Percentiles rank a stretch among this genome's conserved stretches.
phyloP scores from a whole-genome alignment of 2,329 filamentous ascomycete species.

The Stemphylium vesicarium region DNA sequence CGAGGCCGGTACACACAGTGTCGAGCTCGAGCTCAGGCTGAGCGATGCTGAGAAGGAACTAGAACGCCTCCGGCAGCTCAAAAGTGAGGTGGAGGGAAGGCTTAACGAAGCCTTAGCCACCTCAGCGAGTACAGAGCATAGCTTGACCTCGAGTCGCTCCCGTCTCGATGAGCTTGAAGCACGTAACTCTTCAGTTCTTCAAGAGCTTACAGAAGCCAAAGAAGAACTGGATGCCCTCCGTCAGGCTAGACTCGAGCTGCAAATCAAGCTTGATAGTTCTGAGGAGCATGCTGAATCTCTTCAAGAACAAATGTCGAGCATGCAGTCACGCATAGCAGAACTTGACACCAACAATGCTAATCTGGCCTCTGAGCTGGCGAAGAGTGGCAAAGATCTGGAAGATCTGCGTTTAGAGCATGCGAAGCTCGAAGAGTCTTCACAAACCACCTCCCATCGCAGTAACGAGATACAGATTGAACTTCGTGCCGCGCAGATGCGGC shows the following conservation, averaged over 20 bases:
- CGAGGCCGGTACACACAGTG: conserved; percentile 21
- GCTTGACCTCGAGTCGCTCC: conserved; percentile 15
- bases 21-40: conserved; percentile 18
- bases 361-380: conserved; percentile 25
- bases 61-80: conserved; percentile 18
- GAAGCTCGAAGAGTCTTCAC: conserved; percentile 18
- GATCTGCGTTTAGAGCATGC: conserved; percentile 17
- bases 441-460: conserved; percentile 5
- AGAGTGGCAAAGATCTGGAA: conserved; percentile 19
- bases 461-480: conserved; percentile 27
- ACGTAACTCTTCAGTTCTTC: conserved; percentile 9
- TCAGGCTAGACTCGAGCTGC: conserved; percentile 16
- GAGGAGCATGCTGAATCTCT: conserved; percentile 14
- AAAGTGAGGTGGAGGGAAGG: conserved; percentile 17
- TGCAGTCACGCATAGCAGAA: conserved; percentile 21
- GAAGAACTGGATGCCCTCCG: conserved; percentile 22
- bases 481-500: conserved; percentile 26
- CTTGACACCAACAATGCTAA: conserved; percentile 26
- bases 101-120: conserved; percentile 8
- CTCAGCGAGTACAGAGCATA: conserved; percentile 10
- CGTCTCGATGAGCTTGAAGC: conserved; percentile 14
- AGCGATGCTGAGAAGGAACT: conserved; percentile 18
- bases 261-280: conserved; percentile 16
- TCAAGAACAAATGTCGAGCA: conserved; percentile 22
- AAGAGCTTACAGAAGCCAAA: conserved; percentile 3